Evolutionary conservation across 2,329 filamentous ascomycete genomes (phyloP), one percentile per base, ranked within the genome.

Genomic region (Corynespora cassiicola): DNA sequence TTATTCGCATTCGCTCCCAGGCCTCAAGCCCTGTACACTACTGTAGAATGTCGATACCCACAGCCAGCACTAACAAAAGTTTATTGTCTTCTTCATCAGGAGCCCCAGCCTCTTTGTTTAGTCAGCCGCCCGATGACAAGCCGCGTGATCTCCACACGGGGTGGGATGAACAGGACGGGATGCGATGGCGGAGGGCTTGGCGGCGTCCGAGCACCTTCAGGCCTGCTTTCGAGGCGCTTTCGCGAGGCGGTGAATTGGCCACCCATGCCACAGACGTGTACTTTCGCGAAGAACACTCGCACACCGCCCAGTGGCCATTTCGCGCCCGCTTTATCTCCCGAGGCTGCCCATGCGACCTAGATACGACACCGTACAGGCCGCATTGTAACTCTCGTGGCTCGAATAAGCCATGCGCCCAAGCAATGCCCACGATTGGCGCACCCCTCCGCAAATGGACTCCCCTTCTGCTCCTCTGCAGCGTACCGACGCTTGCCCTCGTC

Each of bases 351-450:
- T 51, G 47, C 27, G 42, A 31, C 20, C 31, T 22, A 23, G 20
- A 24, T 28, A 34, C 21, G 38, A 43, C 36, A 42, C 42, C 34
- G 34, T 41, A 38, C 48, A 47, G 28, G 42, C 40, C 45, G 44
- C 42, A 50, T 52, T 45, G 48, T 52, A 55, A 37, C 37, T 38
- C 41, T 32, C 41, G 47, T 44, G 52, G 52, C 52, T 59, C 55
- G 54, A 40, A 32, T 50, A 53, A 67, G 63, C 54, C 41, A 68
- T 68, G 65, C 64, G 49, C 50, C 50, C 62, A 56, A 66, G 63
- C 63, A 52, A 68, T 68, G 65, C 63, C 51, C 52, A 55, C 56
- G 58, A 64, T 66, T 65, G 65, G 64, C 57, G 61, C 59, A 56
- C 49, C 50, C 34, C 57, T 65, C 60, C 59, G 58, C 60, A 60